These are phyloP conservation scores for Pezicula carpinea DNA, from an alignment of 2,329 filamentous ascomycete genomes.

Conservation along the genomic window DNA sequence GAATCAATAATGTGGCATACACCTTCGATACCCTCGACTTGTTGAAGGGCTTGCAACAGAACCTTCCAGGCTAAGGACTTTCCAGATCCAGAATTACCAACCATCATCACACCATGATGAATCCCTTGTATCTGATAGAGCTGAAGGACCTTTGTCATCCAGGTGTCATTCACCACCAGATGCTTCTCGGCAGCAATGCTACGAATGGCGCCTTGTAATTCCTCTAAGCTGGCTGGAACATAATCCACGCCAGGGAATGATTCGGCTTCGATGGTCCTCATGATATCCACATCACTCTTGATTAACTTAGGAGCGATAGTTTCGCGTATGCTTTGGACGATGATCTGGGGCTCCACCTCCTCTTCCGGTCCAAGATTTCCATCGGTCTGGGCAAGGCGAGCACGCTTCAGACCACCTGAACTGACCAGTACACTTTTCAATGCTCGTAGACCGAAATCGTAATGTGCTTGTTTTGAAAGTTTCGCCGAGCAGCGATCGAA, in stretches of 20 bases:
- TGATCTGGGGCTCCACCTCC: slow-evolving; percentile 89
- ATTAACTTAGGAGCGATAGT: slow-evolving; percentile 98
- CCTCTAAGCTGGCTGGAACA: slow-evolving; percentile 78
- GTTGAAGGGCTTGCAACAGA: slow-evolving; percentile 83
- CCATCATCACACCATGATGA: slow-evolving; percentile 99
- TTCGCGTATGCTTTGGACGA: slow-evolving; percentile 96
- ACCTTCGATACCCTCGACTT: slow-evolving; percentile 86
- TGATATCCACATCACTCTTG: slow-evolving; percentile 81
- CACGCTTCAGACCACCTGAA: slow-evolving; percentile 91
- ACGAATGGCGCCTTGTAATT: slow-evolving; percentile 76
- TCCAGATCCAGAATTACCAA: slow-evolving; percentile 93
- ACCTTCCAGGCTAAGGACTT: slow-evolving; percentile 96
- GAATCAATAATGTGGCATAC: slow-evolving; percentile 97
- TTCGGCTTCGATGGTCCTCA: slow-evolving; percentile 75
- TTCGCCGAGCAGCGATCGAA: slow-evolving; percentile 82
- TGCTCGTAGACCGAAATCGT: slow-evolving; percentile 96
- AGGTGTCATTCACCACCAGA: slow-evolving; percentile 84
- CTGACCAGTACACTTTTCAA: slow-evolving; percentile 98
- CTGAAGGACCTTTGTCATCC: slow-evolving; percentile 97
- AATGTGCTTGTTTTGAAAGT: slow-evolving; percentile 95
- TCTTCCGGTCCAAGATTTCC: slow-evolving; percentile 61
- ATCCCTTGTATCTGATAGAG: slow-evolving; percentile 97
- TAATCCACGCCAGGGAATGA: slow-evolving; percentile 94
- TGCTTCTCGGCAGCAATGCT: slow-evolving; percentile 80
- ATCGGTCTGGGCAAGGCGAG: slow-evolving; percentile 58